phyloP scores from a whole-genome alignment of 768 basidiomycete species.

The Inosperma sp. region DNA sequence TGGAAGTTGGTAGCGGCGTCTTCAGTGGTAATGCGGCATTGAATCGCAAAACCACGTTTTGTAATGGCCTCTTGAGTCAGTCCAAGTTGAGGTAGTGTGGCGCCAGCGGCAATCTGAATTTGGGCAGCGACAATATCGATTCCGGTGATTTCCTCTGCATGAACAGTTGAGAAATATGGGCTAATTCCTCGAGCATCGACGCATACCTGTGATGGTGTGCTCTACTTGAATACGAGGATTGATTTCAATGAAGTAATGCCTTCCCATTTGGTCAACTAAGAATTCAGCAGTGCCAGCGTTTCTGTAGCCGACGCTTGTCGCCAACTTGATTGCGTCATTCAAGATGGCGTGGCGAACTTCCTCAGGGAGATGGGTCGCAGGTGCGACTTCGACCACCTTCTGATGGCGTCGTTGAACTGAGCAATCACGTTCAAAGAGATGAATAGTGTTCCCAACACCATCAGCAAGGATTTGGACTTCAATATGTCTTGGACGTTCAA shows the following conservation, averaged over 20 bases:
- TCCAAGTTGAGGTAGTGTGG: slow-evolving; percentile 90
- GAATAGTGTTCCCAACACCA: slow-evolving; percentile 87
- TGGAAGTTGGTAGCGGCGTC: slow-evolving; percentile 91
- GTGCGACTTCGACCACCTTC: slow-evolving; percentile 98
- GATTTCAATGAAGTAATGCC: slow-evolving; percentile 99
- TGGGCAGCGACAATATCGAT: slow-evolving; percentile 99
- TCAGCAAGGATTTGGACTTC: slow-evolving; percentile 97
- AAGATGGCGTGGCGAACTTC: slow-evolving; percentile 87
- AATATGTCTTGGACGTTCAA: slow-evolving; percentile 95
- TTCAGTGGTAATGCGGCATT: slow-evolving; percentile 98
- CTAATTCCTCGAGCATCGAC: too few species aligned
- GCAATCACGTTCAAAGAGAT: slow-evolving; percentile 98
- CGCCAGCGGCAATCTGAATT: slow-evolving; percentile 99
- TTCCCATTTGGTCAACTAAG: slow-evolving; percentile 92
- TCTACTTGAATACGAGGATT: slow-evolving; percentile 99
- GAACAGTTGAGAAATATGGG: too few species aligned
- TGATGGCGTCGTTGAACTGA: slow-evolving; percentile 98
- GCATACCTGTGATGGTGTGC: slow-evolving; percentile 91
- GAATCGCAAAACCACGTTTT: slow-evolving; percentile 95
- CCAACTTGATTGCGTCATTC: slow-evolving; percentile 88
- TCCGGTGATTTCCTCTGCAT: slow-evolving; percentile 95
- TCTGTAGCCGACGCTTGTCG: slow-evolving; percentile 88
- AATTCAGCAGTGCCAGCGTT: slow-evolving; percentile 99
- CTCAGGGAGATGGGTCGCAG: slow-evolving; percentile 90
- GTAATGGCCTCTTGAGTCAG: slow-evolving; percentile 93